Base-by-base conservation (phyloP, 768 basidiomycete genomes). In the Dioszegia crocea region DNA sequence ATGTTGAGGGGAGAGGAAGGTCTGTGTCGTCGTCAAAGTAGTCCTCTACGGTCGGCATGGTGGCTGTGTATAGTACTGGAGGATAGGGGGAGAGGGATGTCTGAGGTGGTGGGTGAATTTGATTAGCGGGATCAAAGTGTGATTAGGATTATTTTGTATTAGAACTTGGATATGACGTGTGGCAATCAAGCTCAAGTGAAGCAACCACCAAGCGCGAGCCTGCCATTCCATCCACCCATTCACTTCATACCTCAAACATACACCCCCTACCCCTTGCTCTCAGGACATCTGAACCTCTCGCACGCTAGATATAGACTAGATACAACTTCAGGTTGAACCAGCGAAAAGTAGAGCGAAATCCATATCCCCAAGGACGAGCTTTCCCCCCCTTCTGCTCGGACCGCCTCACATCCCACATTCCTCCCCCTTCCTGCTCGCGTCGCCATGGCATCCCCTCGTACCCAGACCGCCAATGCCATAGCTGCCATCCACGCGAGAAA, bases 11-110 rank as follows among this genome's bases (percentile, higher is more conserved):
- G 21, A 93, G 81, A 0, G 90, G 88, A 16, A 93, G 83, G 73
- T 94, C 91, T 12, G 89, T 90, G 70, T 94, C 91, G 79, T 96
- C 92, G 83, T 94, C 90, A 70, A 93, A 94, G 84, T 84, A 70
- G 86, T 85, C 60, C 84, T 81, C 62, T 85, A 80, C 62, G 84
- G 85, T 71, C 5, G 72, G 71, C 73, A 69, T 85, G 81, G 66
- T 86, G 86, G 63, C 86, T 84, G 88, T 51, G 55, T 39, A 14
- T 30, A 17, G 26, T 56, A 31, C n/a, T n/a, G 14, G 43, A 21
- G 14, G 31, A 23, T 38, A 52, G 36, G n/a, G n/a, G n/a, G n/a
- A 39, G 51, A 31, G 3, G 49, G 12, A 9, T 14, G 30, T 9
- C 8, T 46, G 4, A 12, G 19, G 45, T 46, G 45, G 14, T 23